phyloP scores from a whole-genome alignment of 257 asterid species.

The Thymus quinquecostatus region DNA sequence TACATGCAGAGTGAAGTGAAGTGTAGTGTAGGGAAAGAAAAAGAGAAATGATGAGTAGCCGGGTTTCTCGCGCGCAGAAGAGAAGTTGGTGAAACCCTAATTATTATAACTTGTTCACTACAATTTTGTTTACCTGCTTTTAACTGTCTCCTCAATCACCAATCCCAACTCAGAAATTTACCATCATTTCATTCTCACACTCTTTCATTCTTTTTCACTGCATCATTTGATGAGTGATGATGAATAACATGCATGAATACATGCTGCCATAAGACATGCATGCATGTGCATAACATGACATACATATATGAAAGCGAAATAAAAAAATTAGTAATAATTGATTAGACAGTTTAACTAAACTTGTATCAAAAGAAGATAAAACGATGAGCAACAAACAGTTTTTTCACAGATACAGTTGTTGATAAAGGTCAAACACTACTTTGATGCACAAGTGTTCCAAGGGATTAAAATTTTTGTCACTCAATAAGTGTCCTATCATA shows the following conservation, averaged over 20 bases:
- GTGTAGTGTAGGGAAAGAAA: slow-evolving; percentile 21
- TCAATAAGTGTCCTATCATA: no score
- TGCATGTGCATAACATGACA: not conserved
- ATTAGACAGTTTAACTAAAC: slow-evolving; percentile 43
- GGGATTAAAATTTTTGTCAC: no score
- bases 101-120: slow-evolving; percentile 52
- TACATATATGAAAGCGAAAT: no score
- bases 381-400: slow-evolving; percentile 36
- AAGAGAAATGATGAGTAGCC: slow-evolving; percentile 48
- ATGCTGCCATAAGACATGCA: not conserved
- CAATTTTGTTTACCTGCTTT: slow-evolving; percentile 42
- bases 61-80: slow-evolving; percentile 38
- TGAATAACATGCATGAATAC: not conserved
- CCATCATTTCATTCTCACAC: slow-evolving; percentile 20
- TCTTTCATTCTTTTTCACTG: not conserved
- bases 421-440: no score
- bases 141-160: slow-evolving; percentile 50
- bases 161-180: slow-evolving; percentile 24
- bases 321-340: not conserved
- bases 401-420: not conserved
- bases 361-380: slow-evolving; percentile 38
- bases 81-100: slow-evolving; percentile 43
- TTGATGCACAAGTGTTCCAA: no score
- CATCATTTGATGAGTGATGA: not conserved
- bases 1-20: no score